phyloP scores from a whole-genome alignment of 2,329 filamentous ascomycete genomes.

The Parasarocladium wereldwijsianum region DNA sequence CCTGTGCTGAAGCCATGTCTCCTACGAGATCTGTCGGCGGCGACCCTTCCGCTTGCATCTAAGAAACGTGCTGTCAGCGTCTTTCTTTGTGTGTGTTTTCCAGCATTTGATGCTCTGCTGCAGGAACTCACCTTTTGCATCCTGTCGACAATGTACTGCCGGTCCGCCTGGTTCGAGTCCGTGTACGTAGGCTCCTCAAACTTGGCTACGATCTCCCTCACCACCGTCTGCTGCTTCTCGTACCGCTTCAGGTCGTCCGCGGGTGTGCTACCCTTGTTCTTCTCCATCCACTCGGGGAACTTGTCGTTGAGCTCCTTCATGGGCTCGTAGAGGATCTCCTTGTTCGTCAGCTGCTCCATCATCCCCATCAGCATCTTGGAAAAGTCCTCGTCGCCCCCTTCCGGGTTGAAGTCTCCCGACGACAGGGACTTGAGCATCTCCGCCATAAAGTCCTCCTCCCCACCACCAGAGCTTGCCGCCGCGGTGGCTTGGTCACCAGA shows the following conservation, averaged over 20 bases:
- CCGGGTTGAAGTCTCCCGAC: slow-evolving; percentile 44
- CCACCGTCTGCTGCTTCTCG: slow-evolving; percentile 63
- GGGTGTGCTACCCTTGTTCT: slow-evolving; percentile 52
- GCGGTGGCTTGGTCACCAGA: slow-evolving; percentile 78
- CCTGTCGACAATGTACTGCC: slow-evolving; percentile 87
- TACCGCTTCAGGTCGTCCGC: slow-evolving; percentile 67
- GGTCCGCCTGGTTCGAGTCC: slow-evolving; percentile 66
- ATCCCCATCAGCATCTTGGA: slow-evolving; percentile 91
- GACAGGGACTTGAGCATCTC: slow-evolving; percentile 78
- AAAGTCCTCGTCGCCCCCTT: slow-evolving; percentile 66
- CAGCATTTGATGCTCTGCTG: slow-evolving; percentile 5
- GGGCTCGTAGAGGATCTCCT: slow-evolving; percentile 94
- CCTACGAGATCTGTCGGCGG: slow-evolving; percentile 85
- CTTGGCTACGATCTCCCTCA: slow-evolving; percentile 73
- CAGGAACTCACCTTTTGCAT: slow-evolving; percentile 82
- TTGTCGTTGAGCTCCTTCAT: slow-evolving; percentile 96
- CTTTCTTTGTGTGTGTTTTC: too few species aligned
- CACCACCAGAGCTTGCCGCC: slow-evolving; percentile 47
- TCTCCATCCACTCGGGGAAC: slow-evolving; percentile 77
- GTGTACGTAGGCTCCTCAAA: slow-evolving; percentile 75
- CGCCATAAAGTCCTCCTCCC: slow-evolving; percentile 68
- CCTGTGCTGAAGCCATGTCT: slow-evolving; percentile 73
- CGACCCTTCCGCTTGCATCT: slow-evolving; percentile 96
- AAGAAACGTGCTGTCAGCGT: too few species aligned
- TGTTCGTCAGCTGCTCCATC: slow-evolving; percentile 98